Percentiles rank a stretch among this genome's conserved stretches.
These are phyloP conservation scores for Saturnispora gosingensis DNA, from an alignment of 805 yeast genomes.

Conservation along the genomic window DNA sequence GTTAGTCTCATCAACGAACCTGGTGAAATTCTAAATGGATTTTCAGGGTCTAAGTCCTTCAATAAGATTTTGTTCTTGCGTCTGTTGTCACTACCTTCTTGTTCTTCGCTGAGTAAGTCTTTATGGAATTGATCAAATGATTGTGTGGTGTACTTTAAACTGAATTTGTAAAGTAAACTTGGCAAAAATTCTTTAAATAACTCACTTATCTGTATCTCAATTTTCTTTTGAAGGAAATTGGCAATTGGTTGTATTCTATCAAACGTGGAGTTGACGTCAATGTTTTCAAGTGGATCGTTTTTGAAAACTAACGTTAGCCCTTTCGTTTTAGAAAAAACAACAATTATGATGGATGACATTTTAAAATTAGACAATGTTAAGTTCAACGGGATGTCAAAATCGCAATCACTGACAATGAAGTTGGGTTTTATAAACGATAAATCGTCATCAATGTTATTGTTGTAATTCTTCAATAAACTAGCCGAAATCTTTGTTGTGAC, in stretches of 20 bases:
- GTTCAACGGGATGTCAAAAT: slow-evolving; percentile 72
- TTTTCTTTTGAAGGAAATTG: slow-evolving; percentile 71
- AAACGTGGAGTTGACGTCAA: slow-evolving; percentile 78
- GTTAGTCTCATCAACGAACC: slow-evolving; percentile 60
- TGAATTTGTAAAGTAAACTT: slow-evolving; percentile 64
- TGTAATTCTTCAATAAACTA: slow-evolving; percentile 65
- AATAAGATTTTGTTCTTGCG: slow-evolving; percentile 33
- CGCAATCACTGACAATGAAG: slow-evolving; percentile 54
- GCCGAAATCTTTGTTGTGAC: slow-evolving; percentile 77
- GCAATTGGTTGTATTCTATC: slow-evolving; percentile 79
- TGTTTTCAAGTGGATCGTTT: slow-evolving; percentile 80
- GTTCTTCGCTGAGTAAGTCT: slow-evolving; percentile 26
- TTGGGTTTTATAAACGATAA: slow-evolving; percentile 50
- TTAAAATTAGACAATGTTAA: slow-evolving; percentile 62
- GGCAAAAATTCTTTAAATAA: slow-evolving; percentile 80
- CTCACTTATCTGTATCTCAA: slow-evolving; percentile 71
- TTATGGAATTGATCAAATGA: slow-evolving; percentile 30
- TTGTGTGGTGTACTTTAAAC: slow-evolving; percentile 51
- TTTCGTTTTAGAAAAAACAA: slow-evolving; percentile 71
- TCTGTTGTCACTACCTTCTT: slow-evolving; percentile 20
- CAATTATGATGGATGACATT: slow-evolving; percentile 72
- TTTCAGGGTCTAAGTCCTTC: slow-evolving; percentile 43
- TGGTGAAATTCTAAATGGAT: slow-evolving; percentile 50
- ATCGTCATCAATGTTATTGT: slow-evolving; percentile 22
- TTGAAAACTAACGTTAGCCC: slow-evolving; percentile 82